Conservation (phyloP, 768 basidiomycete species). For the Collybia mongolica region DNA sequence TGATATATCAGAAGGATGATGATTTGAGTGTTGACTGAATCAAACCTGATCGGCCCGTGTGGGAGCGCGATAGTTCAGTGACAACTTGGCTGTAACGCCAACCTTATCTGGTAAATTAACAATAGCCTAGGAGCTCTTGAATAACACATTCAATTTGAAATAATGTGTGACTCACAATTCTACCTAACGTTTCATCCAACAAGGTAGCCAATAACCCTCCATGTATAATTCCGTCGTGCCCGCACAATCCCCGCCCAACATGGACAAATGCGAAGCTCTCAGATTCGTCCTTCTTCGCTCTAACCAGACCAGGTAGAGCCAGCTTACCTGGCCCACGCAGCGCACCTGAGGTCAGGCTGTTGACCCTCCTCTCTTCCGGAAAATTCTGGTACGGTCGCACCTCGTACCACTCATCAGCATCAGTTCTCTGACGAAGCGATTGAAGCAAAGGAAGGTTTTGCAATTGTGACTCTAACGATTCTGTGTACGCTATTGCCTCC, state of each 20-base stretch:
- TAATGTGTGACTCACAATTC: conserved; percentile 56
- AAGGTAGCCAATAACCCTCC: conserved; percentile 91
- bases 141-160: not conserved
- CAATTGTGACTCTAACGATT: conserved; percentile 63
- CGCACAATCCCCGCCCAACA: conserved; percentile 84
- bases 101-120: conserved; percentile 84
- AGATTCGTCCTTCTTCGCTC: conserved; percentile 71
- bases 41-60: conserved; percentile 83
- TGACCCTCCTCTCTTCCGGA: conserved; percentile 72
- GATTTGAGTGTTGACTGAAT: not conserved
- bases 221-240: conserved; percentile 93
- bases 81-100: conserved; percentile 88
- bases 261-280: conserved; percentile 76
- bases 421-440: conserved; percentile 46
- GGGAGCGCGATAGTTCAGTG: conserved; percentile 81
- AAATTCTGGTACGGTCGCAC: conserved; percentile 68
- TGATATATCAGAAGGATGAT: not conserved
- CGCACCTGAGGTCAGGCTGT: conserved; percentile 82
- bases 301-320: conserved; percentile 75
- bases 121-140: conserved; percentile 59
- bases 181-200: conserved; percentile 79
- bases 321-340: conserved; percentile 88
- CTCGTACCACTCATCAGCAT: conserved; percentile 71
- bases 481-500: conserved; percentile 56
- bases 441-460: conserved; percentile 67